Evolutionary conservation across 305 asterid species (phyloP).

Genomic region (Fraxinus paxiana): DNA sequence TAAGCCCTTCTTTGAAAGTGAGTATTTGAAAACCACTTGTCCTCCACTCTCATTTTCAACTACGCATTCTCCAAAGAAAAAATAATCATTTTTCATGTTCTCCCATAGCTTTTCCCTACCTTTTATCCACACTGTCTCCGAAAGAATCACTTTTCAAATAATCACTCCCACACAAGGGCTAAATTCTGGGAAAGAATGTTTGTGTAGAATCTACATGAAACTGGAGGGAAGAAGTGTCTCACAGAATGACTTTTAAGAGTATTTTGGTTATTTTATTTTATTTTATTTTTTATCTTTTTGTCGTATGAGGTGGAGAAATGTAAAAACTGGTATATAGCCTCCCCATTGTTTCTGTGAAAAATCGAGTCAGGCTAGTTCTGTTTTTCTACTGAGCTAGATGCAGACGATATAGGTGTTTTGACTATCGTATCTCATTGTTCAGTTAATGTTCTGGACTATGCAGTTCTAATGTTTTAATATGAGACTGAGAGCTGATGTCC

Average conservation of each 20-base stretch:
- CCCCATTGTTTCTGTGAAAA: not conserved
- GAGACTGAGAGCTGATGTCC: conserved; percentile 3
- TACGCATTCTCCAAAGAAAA: not conserved
- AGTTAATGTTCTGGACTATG: not conserved
- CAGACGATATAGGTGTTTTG: not conserved
- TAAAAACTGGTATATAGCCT: not conserved
- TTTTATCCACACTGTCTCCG: not conserved
- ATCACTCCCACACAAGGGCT: not conserved
- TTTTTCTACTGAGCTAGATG: not conserved
- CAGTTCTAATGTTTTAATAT: not conserved
- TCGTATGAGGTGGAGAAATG: not conserved
- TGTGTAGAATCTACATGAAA: conserved; percentile 13
- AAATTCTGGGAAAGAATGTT: not conserved
- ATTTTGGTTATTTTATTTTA: not conserved
- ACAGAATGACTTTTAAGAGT: not conserved
- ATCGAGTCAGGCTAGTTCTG: not conserved
- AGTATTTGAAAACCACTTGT: not conserved
- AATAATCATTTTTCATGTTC: not conserved
- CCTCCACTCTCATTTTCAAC: not conserved
- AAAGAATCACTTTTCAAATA: not conserved
- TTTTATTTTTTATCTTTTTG: too few species aligned
- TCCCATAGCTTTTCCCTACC: not conserved
- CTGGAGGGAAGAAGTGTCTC: not conserved
- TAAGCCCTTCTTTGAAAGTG: not conserved
- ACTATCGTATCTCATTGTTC: not conserved